Base-by-base conservation (phyloP, 352 stramenopile genomes). In the Phytopythium sindhum region DNA sequence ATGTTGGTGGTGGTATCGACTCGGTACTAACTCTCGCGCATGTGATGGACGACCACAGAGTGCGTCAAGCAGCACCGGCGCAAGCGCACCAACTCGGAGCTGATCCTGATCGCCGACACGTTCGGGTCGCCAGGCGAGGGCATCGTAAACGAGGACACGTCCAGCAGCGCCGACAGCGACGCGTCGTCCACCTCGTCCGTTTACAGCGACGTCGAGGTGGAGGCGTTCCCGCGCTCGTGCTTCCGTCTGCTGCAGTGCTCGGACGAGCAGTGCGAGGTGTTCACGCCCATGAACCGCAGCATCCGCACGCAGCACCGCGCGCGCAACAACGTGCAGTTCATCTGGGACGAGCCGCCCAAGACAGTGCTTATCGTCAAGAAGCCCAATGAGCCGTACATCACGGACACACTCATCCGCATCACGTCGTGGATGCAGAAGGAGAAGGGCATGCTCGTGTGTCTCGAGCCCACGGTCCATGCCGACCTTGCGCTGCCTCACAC, bases 281-380 rank as follows among this genome's bases (percentile, higher is more conserved):
- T 96, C 54, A 93, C 83, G 42, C 81, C 86, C 19, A 88, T 84
- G 74, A 92, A 96, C 72, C 81, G 86, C 60, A 96, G 75, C 70
- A 95, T 96, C 61, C 83, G 81, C 60, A 94, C 85, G 51, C 84
- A 93, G 66, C 86, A 94, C 65, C 84, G 86, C 47, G 77, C 86
- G 58, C 83, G 86, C 48, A 96, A 94, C 73, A 96, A 96, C 61
- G 86, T 96, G 56, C 88, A 96, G 65, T 88, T 92, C 60, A 90
- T 96, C 75, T 96, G 88, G 88, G 88, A 96, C 55, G 84, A 91
- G 45, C 73, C 80, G 11, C 88, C 88, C 14, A 93, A 84, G 66
- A 78, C 75, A 4, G 87, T 95, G 56, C 70, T 97, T 10, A 81
- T 97, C 51, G 84, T 97, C 31, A 97, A 96, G 70, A 97, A 96